These are phyloP conservation scores for Closterium sp. DNA, from an alignment of 139 green algal species.

Conservation along the genomic window DNA sequence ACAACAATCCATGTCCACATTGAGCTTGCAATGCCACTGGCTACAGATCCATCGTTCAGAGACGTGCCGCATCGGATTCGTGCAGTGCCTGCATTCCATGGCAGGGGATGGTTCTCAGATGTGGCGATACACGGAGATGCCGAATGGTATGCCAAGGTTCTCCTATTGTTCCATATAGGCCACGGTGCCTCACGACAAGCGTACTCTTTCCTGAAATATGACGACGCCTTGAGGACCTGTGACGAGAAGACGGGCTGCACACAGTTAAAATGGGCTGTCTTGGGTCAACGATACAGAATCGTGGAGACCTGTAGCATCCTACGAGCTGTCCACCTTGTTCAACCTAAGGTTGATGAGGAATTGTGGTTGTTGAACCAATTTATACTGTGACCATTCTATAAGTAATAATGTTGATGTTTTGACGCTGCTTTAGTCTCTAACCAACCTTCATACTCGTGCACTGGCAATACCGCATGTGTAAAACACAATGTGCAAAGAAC, in stretches of 20 bases:
- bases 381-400: not conserved
- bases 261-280: not conserved
- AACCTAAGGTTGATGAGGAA: not conserved
- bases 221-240: not conserved
- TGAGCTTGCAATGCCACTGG: too few species aligned
- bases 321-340: not conserved
- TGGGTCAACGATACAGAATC: not conserved
- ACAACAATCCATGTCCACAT: too few species aligned
- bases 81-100: not conserved
- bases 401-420: too few species aligned
- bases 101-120: not conserved
- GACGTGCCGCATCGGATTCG: too few species aligned
- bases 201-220: not conserved
- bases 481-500: too few species aligned
- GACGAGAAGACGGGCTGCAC: not conserved
- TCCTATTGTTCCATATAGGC: not conserved
- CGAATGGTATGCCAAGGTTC: not conserved
- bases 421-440: too few species aligned
- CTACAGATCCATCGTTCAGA: too few species aligned
- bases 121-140: not conserved
- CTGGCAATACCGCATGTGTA: too few species aligned
- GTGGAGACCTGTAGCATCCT: not conserved
- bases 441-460: too few species aligned
- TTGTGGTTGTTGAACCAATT: not conserved
- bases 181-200: not conserved